A percentile compares a stretch with the other conserved stretches of the same genome.
Evolutionary conservation across 345 rosid species (phyloP).

Genomic region (Mallotus nudiflorus): DNA sequence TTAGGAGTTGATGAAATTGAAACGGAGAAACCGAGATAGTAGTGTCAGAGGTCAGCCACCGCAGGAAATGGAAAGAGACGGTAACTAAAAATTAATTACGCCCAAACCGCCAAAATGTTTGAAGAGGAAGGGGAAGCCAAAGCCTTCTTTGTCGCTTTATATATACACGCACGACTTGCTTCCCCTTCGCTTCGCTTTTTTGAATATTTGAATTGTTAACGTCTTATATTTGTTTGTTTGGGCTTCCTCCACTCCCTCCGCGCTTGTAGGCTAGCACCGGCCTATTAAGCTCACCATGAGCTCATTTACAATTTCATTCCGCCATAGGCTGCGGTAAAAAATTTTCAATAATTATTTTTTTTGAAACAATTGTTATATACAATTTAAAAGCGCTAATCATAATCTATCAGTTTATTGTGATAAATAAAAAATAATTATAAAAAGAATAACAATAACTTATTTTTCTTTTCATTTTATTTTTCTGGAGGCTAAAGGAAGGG

Average conservation of each 20-base stretch:
- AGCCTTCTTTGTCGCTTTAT: not conserved
- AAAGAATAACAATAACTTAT: too few species aligned
- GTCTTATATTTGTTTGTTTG: slow-evolving; percentile 4
- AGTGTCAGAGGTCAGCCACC: slow-evolving; percentile 9
- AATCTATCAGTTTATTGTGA: too few species aligned
- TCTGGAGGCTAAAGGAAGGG: too few species aligned
- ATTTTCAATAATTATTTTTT: too few species aligned
- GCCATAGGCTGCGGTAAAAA: too few species aligned
- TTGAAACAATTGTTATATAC: too few species aligned
- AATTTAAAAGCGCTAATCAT: too few species aligned
- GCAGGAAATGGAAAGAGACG: not conserved
- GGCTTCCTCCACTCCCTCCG: not conserved
- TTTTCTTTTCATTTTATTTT: too few species aligned
- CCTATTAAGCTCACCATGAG: too few species aligned
- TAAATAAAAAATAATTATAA: too few species aligned
- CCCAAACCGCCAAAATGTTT: slow-evolving; percentile 2
- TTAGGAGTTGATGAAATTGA: not conserved
- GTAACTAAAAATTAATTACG: not conserved
- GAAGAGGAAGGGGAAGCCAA: not conserved
- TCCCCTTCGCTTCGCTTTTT: not conserved
- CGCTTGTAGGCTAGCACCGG: not conserved
- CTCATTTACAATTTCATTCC: too few species aligned
- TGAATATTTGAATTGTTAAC: slow-evolving; percentile 29
- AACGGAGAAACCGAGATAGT: not conserved
- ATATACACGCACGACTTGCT: too few species aligned